Evolutionary conservation across 768 basidiomycete genomes (phyloP).

Genomic region (Suillus discolor): DNA sequence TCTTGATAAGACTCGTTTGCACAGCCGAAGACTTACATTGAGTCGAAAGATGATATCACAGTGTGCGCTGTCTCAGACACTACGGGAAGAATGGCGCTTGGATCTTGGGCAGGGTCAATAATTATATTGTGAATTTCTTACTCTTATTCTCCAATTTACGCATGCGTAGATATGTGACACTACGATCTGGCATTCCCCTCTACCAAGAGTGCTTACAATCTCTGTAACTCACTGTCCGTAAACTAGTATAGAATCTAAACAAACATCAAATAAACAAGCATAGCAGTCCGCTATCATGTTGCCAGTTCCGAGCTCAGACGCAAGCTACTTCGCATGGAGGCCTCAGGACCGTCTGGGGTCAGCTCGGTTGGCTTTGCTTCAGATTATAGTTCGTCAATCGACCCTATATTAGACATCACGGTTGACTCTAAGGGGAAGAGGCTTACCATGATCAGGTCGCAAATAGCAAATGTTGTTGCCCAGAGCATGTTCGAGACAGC

Average conservation of each 20-base stretch:
- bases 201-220: not conserved
- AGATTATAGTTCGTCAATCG: too few relatives aligned
- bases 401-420: too few relatives aligned
- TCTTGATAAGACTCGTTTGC: not conserved
- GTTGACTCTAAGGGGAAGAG: not conserved
- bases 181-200: not conserved
- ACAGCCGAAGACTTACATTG: not conserved
- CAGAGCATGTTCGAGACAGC: not conserved
- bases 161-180: not conserved
- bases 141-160: not conserved
- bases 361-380: not conserved
- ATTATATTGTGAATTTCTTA: conserved; percentile 18
- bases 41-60: conserved; percentile 43
- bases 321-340: not conserved
- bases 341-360: not conserved
- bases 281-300: not conserved
- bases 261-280: not conserved
- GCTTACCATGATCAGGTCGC: not conserved
- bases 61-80: conserved; percentile 49
- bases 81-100: conserved; percentile 44
- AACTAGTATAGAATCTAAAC: not conserved
- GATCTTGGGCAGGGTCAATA: conserved; percentile 41
- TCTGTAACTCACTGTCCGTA: not conserved
- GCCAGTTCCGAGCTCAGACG: not conserved
- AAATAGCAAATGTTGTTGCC: not conserved